Evolutionary conservation across 2,329 filamentous ascomycete genomes (phyloP), one percentile per base, ranked within the genome.

Genomic region (Paracorniculantispora psalliotae): DNA sequence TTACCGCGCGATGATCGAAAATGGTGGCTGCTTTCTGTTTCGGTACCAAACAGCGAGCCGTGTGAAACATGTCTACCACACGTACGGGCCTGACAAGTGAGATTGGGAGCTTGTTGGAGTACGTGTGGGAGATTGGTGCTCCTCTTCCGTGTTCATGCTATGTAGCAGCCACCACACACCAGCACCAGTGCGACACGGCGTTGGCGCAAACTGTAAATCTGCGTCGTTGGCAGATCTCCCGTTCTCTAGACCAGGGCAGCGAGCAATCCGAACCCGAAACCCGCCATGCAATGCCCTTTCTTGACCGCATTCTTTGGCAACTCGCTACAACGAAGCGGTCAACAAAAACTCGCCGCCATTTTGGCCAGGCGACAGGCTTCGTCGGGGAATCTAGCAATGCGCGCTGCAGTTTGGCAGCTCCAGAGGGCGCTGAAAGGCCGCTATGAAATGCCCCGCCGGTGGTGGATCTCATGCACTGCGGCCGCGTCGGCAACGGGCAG

Each of bases 381-480:
- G 13, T 39, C 48, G 12, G n/a, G n/a, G n/a, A n/a, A n/a, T n/a
- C 39, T 43, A 15, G 39, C 39, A 19, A 43, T n/a, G n/a, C n/a
- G 39, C 52, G 28, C 13, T 37, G 21, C 21, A 35, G 17, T n/a
- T 26, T 28, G 10, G 23, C 23, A 30, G 53, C 44, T 57, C 23
- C 44, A 47, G 21, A 57, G 33, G 53, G 44, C 33, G 54, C 54
- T 28, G 44, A 47, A 21, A 12, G 26, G n/a, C 54, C 43, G 25
- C 54, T 56, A 50, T 50, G 50, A 39, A 25, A 30, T 23, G 54
- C 46, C 54, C 54, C 54, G 54, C 54, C 13, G 54, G 5, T 35
- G 30, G 54, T 57, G 54, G 54, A 50, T 37, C 46, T 57, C 25
- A 57, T 57, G 54, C 54, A 57, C 35, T 41, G 54, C 19, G 54